Base-by-base conservation (phyloP, 805 yeast genomes). In the Clavispora phyllophila region DNA sequence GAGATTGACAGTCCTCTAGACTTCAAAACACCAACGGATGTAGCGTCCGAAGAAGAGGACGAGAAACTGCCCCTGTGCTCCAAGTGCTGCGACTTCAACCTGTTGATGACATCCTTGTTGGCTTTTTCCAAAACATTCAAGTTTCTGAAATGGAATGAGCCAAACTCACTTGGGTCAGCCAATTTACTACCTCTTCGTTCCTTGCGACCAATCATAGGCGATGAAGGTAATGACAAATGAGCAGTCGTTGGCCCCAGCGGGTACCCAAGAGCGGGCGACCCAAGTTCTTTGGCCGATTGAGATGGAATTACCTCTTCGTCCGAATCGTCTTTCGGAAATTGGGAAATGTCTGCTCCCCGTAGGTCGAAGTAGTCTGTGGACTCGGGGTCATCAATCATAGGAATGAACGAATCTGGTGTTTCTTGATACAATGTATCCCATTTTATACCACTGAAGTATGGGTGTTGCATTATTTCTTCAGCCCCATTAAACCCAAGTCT, bases 111-210 rank as follows among this genome's bases (percentile, higher is more conserved):
- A 63, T 90, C 97, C 57, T 87, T 88, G 58, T 93, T 93, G 8
- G 96, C 97, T 54, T 85, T 86, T 53, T 93, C 98, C 43, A 95
- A 73, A 5, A 93, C 93, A 4, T 91, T 82, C 28, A 93, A 66
- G 59, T 93, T 93, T 50, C 96, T 74, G 65, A 87, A 93, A 45
- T 87, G 83, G 62, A 93, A 93, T 4, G 93, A 83, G 0, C 99
- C 99, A 74, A 93, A 93, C 55, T 91, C 91, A 19, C 70, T 66
- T 2, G 84, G 75, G 43, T 84, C 91, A 40, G 83, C 84, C 46
- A 87, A 61, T 50, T 87, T 75, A 48, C 87, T 78, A 3, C 87
- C 79, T 39, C 93, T 70, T 44, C 91, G 73, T 50, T 87, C 96
- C 37, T 87, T 70, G 53, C 60, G 74, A 3, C 41, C 45, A 13